Evolutionary conservation across 495 filamentous ascomycete species (phyloP), one percentile per base, ranked within the genome.

Genomic region (Penicillium coffeae): DNA sequence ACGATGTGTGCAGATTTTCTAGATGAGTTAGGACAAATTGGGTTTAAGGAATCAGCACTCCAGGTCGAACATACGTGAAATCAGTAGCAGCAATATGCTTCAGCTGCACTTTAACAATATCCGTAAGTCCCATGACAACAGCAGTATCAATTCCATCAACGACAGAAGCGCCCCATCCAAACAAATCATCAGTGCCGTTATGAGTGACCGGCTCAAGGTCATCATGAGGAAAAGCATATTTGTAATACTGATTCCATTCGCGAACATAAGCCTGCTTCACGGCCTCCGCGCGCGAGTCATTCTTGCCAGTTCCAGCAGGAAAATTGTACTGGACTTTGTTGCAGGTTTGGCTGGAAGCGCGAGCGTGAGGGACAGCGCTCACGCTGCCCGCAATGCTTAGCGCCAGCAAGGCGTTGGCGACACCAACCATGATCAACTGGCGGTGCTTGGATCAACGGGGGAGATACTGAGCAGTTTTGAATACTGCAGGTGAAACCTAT

Each of bases 71-170:
- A 16, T 48, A 59, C 56, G 56, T 56, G 39, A 56, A 60, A 41
- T 60, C 56, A 39, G 52, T 41, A 0, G 51, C 36, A 8, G 50
- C 49, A 43, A 60, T 60, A 25, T 55, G 51, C 27, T 52, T 52
- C 42, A 56, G 38, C 46, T 60, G 56, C 16, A 47, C 13, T 35
- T 52, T 52, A 1, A 60, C 56, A 34, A 60, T 56, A 47, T 56
- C 56, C 10, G 56, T 60, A 16, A 60, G 46, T 14, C 53, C 53
- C 56, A 60, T 60, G 16, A 60, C 39, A 41, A 60, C 51, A 6
- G 56, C 56, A 15, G 56, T 60, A 27, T 60, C 56, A 27, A 60
- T 56, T 6, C 45, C 56, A 48, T 60, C 56, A 5, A 60, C 56
- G 20, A 56, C 50, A 16, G 49, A 46, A 8, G 56, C 56, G 35